Conservation (phyloP, 2,329 filamentous ascomycete species). For the Rosellinia necatrix region DNA sequence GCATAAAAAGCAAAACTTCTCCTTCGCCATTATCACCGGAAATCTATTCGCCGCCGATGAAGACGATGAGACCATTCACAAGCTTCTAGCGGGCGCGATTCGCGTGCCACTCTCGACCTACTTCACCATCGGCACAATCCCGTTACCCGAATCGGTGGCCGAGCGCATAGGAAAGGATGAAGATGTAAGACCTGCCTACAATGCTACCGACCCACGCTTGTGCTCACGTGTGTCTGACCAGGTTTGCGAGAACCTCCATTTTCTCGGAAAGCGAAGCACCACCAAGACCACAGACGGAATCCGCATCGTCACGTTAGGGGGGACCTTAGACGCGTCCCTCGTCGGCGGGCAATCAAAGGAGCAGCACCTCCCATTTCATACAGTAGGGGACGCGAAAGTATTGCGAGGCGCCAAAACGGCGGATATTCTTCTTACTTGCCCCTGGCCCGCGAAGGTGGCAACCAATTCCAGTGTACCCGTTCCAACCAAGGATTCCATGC, state of each 20-base stretch:
- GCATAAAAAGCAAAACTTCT: constrained; percentile 86
- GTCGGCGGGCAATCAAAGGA: constrained; percentile 69
- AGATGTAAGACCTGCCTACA: constrained; percentile 45
- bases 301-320: constrained; percentile 84
- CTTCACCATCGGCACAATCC: constrained; percentile 77
- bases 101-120: constrained; percentile 82
- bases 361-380: constrained; percentile 78
- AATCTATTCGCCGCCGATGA: constrained; percentile 74
- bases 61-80: constrained; percentile 62
- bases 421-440: constrained; percentile 84
- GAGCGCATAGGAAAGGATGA: constrained; percentile 75
- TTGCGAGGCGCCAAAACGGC: constrained; percentile 76
- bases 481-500: constrained; percentile 53
- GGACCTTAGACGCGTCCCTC: constrained; percentile 66
- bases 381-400: constrained; percentile 73
- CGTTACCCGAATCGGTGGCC: constrained; percentile 73
- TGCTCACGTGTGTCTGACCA: constrained; percentile 35
- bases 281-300: constrained; percentile 90
- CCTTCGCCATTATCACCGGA: constrained; percentile 81
- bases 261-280: constrained; percentile 82
- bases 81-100: constrained; percentile 74
- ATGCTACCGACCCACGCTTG: not conserved
- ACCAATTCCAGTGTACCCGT: constrained; percentile 68
- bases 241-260: constrained; percentile 89
- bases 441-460: constrained; percentile 80